Conservation (phyloP, 768 basidiomycete species). For the Pulveroboletus sp. region DNA sequence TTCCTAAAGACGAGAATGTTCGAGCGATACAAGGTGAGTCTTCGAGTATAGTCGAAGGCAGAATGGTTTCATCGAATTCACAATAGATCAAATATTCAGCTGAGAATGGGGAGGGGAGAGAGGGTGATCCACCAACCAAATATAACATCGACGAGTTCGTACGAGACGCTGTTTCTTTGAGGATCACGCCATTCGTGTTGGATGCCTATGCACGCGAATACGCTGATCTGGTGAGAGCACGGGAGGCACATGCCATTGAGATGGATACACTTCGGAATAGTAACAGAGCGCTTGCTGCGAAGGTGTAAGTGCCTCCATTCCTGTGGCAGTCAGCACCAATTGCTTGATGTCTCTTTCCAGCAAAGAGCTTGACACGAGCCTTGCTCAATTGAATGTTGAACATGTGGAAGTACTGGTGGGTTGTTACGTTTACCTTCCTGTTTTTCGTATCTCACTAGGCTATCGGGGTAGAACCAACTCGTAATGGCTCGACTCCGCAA, state of each 20-base stretch:
- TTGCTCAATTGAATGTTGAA: slow-evolving; percentile 77
- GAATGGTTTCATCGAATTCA: background rate
- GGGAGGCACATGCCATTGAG: slow-evolving; percentile 79
- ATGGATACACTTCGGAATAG: slow-evolving; percentile 77
- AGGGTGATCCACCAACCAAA: slow-evolving; percentile 19
- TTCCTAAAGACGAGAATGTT: slow-evolving; percentile 81
- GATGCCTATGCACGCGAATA: slow-evolving; percentile 88
- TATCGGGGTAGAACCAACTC: slow-evolving; percentile 71
- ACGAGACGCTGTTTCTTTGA: slow-evolving; percentile 75
- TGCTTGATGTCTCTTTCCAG: slow-evolving; percentile 36
- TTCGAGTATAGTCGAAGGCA: background rate
- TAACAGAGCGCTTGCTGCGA: slow-evolving; percentile 69
- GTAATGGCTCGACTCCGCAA: slow-evolving; percentile 84
- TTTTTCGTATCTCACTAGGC: slow-evolving; percentile 19
- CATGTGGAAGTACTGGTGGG: slow-evolving; percentile 72
- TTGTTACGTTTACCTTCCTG: background rate
- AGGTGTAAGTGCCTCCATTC: slow-evolving; percentile 59
- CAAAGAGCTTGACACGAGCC: slow-evolving; percentile 69
- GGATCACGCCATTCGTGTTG: slow-evolving; percentile 94
- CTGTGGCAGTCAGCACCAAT: background rate
- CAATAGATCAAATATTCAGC: slow-evolving; percentile 26
- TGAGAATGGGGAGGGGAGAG: slow-evolving; percentile 26
- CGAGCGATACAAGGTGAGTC: slow-evolving; percentile 66
- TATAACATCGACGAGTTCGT: slow-evolving; percentile 83
- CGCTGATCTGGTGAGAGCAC: slow-evolving; percentile 68